Evolutionary conservation across 2,329 filamentous ascomycete species (phyloP).

Genomic region (Ophiosphaerella korrae): DNA sequence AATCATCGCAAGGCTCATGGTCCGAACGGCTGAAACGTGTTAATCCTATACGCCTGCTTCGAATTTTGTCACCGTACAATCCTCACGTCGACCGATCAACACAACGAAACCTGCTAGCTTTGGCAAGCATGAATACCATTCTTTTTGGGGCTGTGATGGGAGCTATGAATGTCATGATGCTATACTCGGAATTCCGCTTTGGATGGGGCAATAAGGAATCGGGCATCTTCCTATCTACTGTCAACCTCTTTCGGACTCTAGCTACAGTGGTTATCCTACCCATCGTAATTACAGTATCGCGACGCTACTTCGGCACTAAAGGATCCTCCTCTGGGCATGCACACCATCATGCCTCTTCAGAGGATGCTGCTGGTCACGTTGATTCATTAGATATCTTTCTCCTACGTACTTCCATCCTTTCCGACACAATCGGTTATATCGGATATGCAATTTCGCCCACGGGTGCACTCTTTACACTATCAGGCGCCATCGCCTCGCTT

Average conservation of each 20-base stretch:
- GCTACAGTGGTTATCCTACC: not conserved
- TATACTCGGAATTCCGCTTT: not conserved
- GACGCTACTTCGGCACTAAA: not conserved
- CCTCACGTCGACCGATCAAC: not conserved
- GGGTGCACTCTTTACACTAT: not conserved
- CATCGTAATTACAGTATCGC: not conserved
- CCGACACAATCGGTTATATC: not conserved
- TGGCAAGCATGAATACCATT: not conserved
- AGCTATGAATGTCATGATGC: not conserved
- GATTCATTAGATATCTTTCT: not conserved
- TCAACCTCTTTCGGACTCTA: not conserved
- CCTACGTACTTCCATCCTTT: not conserved
- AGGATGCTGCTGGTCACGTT: not conserved
- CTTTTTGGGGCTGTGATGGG: not conserved
- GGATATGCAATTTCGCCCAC: not conserved
- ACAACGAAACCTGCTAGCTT: not conserved
- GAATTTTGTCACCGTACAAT: no score
- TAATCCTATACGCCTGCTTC: no score
- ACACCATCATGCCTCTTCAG: not conserved
- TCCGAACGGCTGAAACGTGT: no score
- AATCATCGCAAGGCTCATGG: not conserved
- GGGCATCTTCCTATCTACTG: not conserved
- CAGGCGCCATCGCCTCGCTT: not conserved
- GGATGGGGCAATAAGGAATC: not conserved
- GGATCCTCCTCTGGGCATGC: not conserved